phyloP scores from a whole-genome alignment of 2,329 filamentous ascomycete species.

The Cladosporium sp. region DNA sequence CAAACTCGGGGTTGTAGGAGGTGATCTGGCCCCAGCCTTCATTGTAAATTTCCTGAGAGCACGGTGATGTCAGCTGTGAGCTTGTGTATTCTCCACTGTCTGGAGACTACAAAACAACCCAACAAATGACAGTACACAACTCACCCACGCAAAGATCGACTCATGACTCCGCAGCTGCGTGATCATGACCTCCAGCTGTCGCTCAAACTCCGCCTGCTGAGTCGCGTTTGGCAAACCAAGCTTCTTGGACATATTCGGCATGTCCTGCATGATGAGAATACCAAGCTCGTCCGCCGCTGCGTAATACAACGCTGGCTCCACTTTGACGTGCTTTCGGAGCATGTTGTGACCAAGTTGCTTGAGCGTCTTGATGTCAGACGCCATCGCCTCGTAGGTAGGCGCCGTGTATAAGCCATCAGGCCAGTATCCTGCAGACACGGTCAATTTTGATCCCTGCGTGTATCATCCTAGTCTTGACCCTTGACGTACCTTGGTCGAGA shows the following conservation, averaged over 20 bases:
- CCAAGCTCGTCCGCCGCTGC: conserved; percentile 62
- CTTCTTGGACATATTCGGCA: conserved; percentile 46
- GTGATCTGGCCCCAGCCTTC: conserved; percentile 64
- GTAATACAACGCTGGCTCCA: conserved; percentile 64
- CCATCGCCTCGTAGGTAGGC: conserved; percentile 63
- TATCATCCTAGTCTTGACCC: background rate
- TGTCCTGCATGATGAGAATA: conserved; percentile 65
- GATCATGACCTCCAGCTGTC: conserved; percentile 51
- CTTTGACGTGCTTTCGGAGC: conserved; percentile 66
- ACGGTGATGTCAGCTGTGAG: too few relatives aligned
- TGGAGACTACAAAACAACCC: too few relatives aligned
- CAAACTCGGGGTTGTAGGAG: conserved; percentile 50
- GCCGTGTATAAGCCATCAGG: conserved; percentile 64
- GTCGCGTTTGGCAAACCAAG: conserved; percentile 35
- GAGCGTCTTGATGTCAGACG: conserved; percentile 58
- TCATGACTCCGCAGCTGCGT: background rate
- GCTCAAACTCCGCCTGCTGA: conserved; percentile 60
- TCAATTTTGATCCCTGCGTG: conserved; percentile 1
- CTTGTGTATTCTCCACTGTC: too few relatives aligned
- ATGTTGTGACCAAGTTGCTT: conserved; percentile 66
- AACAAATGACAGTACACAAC: too few relatives aligned
- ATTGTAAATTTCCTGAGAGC: conserved; percentile 58
- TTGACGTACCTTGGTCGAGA: conserved; percentile 58
- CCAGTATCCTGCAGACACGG: conserved; percentile 42
- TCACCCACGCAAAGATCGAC: background rate